Percentiles rank a stretch among this genome's conserved stretches.
These are phyloP conservation scores for Aspergillus flavus DNA, from an alignment of 2,329 filamentous ascomycete species.

Conservation along the genomic window DNA sequence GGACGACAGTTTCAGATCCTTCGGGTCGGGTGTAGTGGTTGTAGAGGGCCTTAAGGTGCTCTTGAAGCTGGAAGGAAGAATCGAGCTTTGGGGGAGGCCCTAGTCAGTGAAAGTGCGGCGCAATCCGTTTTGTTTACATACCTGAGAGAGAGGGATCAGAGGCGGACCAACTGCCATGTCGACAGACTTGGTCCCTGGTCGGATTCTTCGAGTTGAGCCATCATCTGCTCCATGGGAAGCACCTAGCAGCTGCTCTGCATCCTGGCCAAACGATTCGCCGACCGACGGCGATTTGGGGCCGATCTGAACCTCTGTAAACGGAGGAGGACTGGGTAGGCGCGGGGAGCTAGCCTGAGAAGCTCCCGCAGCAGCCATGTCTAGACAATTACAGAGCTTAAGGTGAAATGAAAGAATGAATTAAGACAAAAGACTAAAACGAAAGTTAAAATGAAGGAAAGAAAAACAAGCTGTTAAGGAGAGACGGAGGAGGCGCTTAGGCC, in stretches of 20 bases:
- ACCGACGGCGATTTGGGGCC: slow-evolving; percentile 74
- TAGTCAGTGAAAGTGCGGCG: slow-evolving; percentile 11
- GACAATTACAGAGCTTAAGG: slow-evolving; percentile 15
- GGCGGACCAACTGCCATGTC: slow-evolving; percentile 94
- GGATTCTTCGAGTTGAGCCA: slow-evolving; percentile 80
- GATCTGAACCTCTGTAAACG: slow-evolving; percentile 91
- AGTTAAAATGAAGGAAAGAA: slow-evolving; percentile 2
- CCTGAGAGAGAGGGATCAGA: slow-evolving; percentile 80
- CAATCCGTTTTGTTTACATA: slow-evolving; percentile 41
- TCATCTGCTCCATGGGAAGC: slow-evolving; percentile 64
- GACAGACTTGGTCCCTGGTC: slow-evolving; percentile 85
- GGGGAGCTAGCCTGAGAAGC: slow-evolving; percentile 72
- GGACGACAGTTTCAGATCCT: slow-evolving; percentile 61
- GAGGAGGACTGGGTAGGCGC: slow-evolving; percentile 90
- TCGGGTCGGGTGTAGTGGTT: slow-evolving; percentile 72
- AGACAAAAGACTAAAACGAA: neutral
- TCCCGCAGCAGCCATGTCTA: slow-evolving; percentile 48
- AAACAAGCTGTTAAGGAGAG: slow-evolving; percentile 9
- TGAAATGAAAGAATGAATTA: slow-evolving; percentile 9
- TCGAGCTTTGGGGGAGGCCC: slow-evolving; percentile 68
- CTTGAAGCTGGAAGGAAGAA: slow-evolving; percentile 94
- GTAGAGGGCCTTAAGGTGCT: slow-evolving; percentile 92
- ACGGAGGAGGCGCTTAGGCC: slow-evolving; percentile 14
- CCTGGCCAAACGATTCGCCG: slow-evolving; percentile 60
- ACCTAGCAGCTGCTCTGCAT: slow-evolving; percentile 59